These are phyloP conservation scores for Gossypium laxum DNA, from an alignment of 441 rosid genomes.

Conservation along the genomic window DNA sequence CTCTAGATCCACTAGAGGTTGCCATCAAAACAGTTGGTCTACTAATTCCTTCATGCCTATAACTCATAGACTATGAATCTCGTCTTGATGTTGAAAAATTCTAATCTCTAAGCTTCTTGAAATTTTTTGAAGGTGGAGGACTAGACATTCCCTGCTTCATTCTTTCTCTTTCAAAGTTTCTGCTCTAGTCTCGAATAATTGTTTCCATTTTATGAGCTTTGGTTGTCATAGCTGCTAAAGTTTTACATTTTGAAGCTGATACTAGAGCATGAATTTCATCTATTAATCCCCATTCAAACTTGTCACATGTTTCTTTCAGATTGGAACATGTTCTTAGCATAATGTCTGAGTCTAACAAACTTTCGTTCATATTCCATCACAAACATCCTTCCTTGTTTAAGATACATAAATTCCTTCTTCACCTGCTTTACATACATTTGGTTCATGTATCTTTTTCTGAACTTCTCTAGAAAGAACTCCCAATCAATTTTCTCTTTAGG, in stretches of 20 bases:
- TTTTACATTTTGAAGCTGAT: not conserved
- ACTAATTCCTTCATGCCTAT: not conserved
- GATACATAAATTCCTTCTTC: not conserved
- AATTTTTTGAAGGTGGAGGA: not conserved
- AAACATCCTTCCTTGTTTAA: not conserved
- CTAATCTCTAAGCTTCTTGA: not conserved
- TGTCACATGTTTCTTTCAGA: not conserved
- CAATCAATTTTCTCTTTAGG: not conserved
- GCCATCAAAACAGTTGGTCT: not conserved
- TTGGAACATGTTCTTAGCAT: not conserved
- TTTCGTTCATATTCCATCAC: not conserved
- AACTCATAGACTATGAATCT: not conserved
- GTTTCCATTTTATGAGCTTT: not conserved
- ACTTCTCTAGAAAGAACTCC: not conserved
- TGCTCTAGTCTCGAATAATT: not conserved
- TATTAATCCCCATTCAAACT: not conserved
- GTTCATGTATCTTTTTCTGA: not conserved
- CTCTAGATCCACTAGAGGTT: not conserved
- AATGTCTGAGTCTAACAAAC: not conserved
- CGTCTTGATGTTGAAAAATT: not conserved
- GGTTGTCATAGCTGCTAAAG: not conserved
- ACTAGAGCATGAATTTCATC: not conserved
- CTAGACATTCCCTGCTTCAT: not conserved
- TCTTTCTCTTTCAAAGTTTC: not conserved
- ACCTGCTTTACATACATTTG: too few species aligned